phyloP scores from a whole-genome alignment of 2,329 filamentous ascomycete species.

The Gaeumannomyces tritici region DNA sequence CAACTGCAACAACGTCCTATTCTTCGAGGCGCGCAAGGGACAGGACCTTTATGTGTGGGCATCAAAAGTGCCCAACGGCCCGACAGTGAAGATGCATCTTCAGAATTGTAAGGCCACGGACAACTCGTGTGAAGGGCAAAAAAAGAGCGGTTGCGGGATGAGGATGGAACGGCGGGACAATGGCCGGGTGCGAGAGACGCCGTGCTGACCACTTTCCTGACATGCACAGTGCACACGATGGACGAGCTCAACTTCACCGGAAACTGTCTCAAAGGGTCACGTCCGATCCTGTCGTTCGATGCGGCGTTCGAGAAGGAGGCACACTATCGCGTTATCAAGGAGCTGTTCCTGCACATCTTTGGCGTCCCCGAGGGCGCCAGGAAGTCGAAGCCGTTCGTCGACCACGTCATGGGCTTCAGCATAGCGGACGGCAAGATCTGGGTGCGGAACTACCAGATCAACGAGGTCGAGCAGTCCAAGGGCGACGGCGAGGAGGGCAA shows the following conservation, averaged over 20 bases:
- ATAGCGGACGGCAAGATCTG: conserved; percentile 90
- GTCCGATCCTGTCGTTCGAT: conserved; percentile 89
- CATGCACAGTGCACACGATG: conserved; percentile 72
- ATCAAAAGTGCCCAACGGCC: conserved; percentile 79
- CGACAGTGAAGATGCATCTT: conserved; percentile 52
- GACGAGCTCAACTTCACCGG: conserved; percentile 94
- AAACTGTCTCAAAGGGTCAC: conserved; percentile 89
- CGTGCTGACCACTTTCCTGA: not conserved
- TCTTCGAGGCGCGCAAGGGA: conserved; percentile 90
- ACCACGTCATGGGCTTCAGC: conserved; percentile 90
- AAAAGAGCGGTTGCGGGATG: not conserved
- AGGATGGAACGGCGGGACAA: not conserved
- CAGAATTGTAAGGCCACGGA: conserved; percentile 28
- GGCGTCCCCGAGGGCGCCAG: conserved; percentile 81
- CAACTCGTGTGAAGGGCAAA: conserved; percentile 6
- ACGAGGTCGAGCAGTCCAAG: conserved; percentile 62
- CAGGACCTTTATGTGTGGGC: conserved; percentile 94
- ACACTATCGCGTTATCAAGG: conserved; percentile 75
- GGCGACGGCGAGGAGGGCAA: conserved; percentile 29
- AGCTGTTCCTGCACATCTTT: conserved; percentile 83
- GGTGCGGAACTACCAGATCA: conserved; percentile 91
- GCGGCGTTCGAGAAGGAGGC: conserved; percentile 73
- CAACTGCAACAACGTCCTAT: conserved; percentile 84
- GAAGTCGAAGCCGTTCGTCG: conserved; percentile 91
- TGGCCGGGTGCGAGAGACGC: not conserved